phyloP scores from a whole-genome alignment of 768 basidiomycete genomes.

The Stropharia rugosoannulata region DNA sequence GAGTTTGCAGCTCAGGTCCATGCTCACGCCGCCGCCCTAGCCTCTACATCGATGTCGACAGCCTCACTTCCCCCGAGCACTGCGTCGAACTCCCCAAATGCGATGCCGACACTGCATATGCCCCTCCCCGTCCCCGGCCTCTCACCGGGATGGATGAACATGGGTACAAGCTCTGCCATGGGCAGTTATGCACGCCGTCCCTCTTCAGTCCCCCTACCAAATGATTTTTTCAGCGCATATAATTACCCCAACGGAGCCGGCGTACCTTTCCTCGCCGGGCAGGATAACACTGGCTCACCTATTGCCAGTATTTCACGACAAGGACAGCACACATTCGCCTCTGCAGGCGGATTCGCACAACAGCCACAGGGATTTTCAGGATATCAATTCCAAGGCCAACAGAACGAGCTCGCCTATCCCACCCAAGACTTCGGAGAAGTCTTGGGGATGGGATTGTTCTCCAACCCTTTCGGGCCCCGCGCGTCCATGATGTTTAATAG shows the following conservation, averaged over 20 bases:
- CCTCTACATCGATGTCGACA: not conserved
- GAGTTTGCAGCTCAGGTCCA: not conserved
- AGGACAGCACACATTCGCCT: not conserved
- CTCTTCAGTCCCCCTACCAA: slow-evolving; percentile 64
- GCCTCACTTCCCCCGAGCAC: not conserved
- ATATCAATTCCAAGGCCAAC: not conserved
- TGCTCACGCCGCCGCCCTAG: not conserved
- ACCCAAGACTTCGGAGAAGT: not conserved
- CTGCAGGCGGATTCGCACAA: not conserved
- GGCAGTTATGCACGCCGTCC: slow-evolving; percentile 45
- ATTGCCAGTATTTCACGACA: slow-evolving; percentile 2
- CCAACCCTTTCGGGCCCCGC: not conserved
- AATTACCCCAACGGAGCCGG: slow-evolving; percentile 33
- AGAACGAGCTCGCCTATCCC: not conserved
- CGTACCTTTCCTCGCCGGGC: not conserved
- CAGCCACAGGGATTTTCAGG: not conserved
- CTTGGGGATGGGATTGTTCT: not conserved
- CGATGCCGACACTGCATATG: not conserved
- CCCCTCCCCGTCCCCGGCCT: not conserved
- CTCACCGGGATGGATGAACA: not conserved
- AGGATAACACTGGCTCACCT: not conserved
- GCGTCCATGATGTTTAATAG: not conserved
- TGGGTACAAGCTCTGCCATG: not conserved
- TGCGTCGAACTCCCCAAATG: not conserved
- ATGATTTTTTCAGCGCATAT: slow-evolving; percentile 30